phyloP scores from a whole-genome alignment of 495 filamentous ascomycete species.

The Lophium mytilinum region DNA sequence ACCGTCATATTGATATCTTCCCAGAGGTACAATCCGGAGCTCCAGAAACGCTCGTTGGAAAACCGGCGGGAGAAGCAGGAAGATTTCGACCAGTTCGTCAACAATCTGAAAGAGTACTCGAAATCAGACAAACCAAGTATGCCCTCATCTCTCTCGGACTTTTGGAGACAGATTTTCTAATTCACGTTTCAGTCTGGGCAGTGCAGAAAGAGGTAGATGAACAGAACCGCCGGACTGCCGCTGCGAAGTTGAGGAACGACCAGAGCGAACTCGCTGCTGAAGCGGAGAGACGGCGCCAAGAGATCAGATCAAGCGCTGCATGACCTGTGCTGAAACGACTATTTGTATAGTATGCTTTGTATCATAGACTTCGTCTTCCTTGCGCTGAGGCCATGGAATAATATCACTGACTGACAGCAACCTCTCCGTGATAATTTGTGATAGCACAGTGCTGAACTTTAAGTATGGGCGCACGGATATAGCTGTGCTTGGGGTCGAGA shows the following conservation, averaged over 20 bases:
- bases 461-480: too few species aligned
- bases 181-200: conserved; percentile 50
- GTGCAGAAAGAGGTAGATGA: conserved; percentile 52
- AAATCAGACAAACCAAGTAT: conserved; percentile 82
- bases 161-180: too few species aligned
- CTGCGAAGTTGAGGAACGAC: conserved; percentile 7
- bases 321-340: neutral
- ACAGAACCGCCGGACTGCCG: conserved; percentile 32
- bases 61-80: conserved; percentile 62
- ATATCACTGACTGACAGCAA: too few species aligned
- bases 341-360: neutral
- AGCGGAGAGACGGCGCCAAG: conserved; percentile 53
- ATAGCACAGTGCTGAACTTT: too few species aligned
- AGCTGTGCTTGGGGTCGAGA: too few species aligned
- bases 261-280: conserved; percentile 39
- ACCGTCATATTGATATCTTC: neutral
- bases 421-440: too few species aligned
- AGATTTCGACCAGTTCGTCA: conserved; percentile 84
- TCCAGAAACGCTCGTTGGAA: conserved; percentile 74
- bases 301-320: conserved; percentile 40
- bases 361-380: too few species aligned
- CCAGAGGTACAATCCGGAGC: conserved; percentile 83
- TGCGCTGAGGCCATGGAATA: too few species aligned
- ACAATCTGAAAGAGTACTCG: conserved; percentile 73
- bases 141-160: neutral